Conservation (phyloP, 768 basidiomycete species). For the Termitomyces heimii region DNA sequence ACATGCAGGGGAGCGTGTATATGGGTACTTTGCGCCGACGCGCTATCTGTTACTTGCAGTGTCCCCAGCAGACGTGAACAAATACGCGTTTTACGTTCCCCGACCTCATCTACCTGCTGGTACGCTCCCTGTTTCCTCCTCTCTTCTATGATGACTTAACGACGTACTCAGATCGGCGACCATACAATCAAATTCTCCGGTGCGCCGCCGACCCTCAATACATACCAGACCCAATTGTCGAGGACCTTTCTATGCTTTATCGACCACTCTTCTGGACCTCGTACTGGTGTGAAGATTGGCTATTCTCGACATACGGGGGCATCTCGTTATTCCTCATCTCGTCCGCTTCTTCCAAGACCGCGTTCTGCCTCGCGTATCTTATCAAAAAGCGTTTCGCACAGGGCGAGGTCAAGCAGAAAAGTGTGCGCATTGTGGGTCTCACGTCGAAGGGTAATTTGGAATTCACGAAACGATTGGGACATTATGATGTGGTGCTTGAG, state of each 20-base stretch:
- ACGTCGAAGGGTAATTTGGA: slow-evolving; percentile 50
- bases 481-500: slow-evolving; percentile 53
- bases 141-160: not conserved
- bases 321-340: slow-evolving; percentile 50
- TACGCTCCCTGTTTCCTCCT: slow-evolving; percentile 14
- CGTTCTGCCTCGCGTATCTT: slow-evolving; percentile 62
- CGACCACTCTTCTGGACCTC: slow-evolving; percentile 73
- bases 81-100: slow-evolving; percentile 49
- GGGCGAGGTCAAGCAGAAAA: slow-evolving; percentile 19
- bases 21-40: slow-evolving; percentile 57
- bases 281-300: slow-evolving; percentile 73
- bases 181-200: slow-evolving; percentile 63
- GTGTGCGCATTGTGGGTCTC: slow-evolving; percentile 46
- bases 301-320: slow-evolving; percentile 44
- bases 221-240: slow-evolving; percentile 34
- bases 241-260: slow-evolving; percentile 68
- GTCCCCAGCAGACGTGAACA: slow-evolving; percentile 45
- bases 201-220: slow-evolving; percentile 55
- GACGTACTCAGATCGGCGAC: slow-evolving; percentile 42
- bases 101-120: slow-evolving; percentile 59
- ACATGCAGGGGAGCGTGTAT: slow-evolving; percentile 50
- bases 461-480: slow-evolving; percentile 48
- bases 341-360: slow-evolving; percentile 69
- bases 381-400: slow-evolving; percentile 38
- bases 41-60: slow-evolving; percentile 52